Evolutionary conservation across 306 rosid species (phyloP).

Genomic region (Castanopsis chinensis): DNA sequence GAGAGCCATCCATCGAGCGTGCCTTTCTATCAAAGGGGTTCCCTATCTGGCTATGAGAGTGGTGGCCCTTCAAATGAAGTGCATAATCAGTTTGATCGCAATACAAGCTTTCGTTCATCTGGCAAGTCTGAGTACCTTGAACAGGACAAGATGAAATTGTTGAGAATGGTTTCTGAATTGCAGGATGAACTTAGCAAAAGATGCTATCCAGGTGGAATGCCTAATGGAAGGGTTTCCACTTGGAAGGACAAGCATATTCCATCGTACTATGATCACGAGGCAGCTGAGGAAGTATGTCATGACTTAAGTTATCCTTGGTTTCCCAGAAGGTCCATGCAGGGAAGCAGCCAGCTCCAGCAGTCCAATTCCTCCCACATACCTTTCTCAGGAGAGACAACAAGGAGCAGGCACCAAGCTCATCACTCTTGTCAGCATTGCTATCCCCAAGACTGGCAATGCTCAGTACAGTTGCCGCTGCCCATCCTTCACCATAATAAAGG

Average conservation of each 20-base stretch:
- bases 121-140: slow-evolving; percentile 38
- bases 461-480: slow-evolving; percentile 48
- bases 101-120: slow-evolving; percentile 45
- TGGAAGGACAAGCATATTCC: slow-evolving; percentile 38
- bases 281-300: slow-evolving; percentile 36
- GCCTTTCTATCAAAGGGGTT: slow-evolving; percentile 32
- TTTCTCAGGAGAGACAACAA: slow-evolving; percentile 64
- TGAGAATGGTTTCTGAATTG: slow-evolving; percentile 59
- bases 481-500: slow-evolving; percentile 25
- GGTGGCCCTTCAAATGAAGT: slow-evolving; percentile 40
- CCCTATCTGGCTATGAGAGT: slow-evolving; percentile 37
- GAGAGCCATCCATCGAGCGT: slow-evolving; percentile 41
- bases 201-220: slow-evolving; percentile 26
- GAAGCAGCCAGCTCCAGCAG: slow-evolving; percentile 35
- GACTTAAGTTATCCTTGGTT: slow-evolving; percentile 35
- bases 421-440: slow-evolving; percentile 35
- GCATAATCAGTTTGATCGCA: slow-evolving; percentile 33
- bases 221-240: slow-evolving; percentile 35
- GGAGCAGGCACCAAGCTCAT: slow-evolving; percentile 49
- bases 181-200: slow-evolving; percentile 57
- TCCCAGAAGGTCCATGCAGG: slow-evolving; percentile 41
- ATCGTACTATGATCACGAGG: slow-evolving; percentile 33
- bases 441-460: slow-evolving; percentile 48
- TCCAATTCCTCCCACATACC: slow-evolving; percentile 45
- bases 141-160: slow-evolving; percentile 55